Evolutionary conservation across 352 stramenopile species (phyloP), one percentile per base, ranked within the genome.

Genomic region (Phytophthora ramorum): DNA sequence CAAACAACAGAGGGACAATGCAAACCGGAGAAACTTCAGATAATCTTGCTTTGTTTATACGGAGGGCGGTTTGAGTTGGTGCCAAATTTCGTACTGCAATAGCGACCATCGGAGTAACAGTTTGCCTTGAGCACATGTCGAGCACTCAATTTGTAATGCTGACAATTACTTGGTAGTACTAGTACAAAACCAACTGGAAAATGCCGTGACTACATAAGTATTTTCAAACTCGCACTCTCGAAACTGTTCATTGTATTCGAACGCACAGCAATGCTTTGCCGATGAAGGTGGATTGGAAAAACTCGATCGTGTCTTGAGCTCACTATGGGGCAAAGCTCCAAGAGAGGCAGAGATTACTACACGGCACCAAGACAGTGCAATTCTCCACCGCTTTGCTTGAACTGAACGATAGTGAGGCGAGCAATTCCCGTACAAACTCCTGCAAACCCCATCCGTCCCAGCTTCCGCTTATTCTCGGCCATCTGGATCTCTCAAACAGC

Each of bases 281-380:
- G 17, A 43, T 30, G 30, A 37, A 17, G 26, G 28, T 71, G 57
- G 63, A 61, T 71, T 71, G 47, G 13, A 38, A 54, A 47, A 48
- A 12, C 38, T 63, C 41, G 20, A 5, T 43, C 49, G 10, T 20
- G 30, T 52, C 63, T 71, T 71, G 38, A 16, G 2, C 35, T 58
- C 38, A 67, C 47, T 71, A 67, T 67, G 57, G 3, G 26, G 26
- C 63, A 71, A 67, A 71, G 50, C 63, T 24, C 8, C 13, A 38
- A 58, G 63, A 71, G 50, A 63, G 49, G 22, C 49, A 38, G 57
- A 59, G 19, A 58, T 71, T 71, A 71, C 63, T 71, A 51, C 48
- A 26, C 30, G 63, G 28, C 34, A 50, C 37, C 56, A 71, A 67
- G 63, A 66, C 63, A 54, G 63, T 71, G 56, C 63, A 47, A 9